Percentiles rank a stretch among this genome's conserved stretches.
Conservation (phyloP, 2,329 filamentous ascomycete species). For the Sporothrix pallida region DNA sequence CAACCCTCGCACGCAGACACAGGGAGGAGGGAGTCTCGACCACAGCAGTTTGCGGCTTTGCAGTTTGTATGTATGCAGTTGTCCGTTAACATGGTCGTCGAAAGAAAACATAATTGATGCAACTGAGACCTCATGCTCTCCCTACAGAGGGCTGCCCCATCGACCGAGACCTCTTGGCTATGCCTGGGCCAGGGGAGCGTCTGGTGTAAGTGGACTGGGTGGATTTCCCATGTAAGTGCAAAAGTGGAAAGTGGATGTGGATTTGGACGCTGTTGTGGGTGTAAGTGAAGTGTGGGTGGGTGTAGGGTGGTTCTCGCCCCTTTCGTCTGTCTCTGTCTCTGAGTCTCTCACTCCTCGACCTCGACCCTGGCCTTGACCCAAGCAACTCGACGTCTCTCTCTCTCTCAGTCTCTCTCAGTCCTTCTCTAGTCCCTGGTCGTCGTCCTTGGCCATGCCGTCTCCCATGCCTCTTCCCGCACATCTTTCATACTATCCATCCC, state of each 20-base stretch:
- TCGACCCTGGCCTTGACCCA: conserved; percentile 8
- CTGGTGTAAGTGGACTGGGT: conserved; percentile 4
- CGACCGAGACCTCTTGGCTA: not conserved
- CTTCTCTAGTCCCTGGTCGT: not conserved
- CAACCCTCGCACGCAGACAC: conserved; percentile 17
- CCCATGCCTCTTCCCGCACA: not conserved
- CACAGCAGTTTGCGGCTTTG: not conserved
- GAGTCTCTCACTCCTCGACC: not conserved
- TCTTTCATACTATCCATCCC: conserved; percentile 9
- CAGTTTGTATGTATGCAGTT: too few relatives aligned
- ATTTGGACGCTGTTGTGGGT: not conserved
- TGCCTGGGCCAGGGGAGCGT: conserved; percentile 14
- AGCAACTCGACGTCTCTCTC: too few relatives aligned
- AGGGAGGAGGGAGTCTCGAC: conserved; percentile 25
- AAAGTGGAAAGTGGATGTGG: not conserved
- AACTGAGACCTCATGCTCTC: conserved; percentile 6
- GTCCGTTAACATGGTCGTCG: not conserved
- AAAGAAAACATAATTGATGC: not conserved
- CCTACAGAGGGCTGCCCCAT: conserved; percentile 17
- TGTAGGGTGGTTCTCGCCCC: not conserved
- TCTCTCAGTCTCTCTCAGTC: too few relatives aligned
- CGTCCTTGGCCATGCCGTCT: conserved; percentile 11
- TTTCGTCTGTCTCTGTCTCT: not conserved
- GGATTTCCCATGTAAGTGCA: not conserved
- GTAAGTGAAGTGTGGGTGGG: conserved; percentile 9